These are phyloP conservation scores for Chaetomium cochliodes DNA, from an alignment of 495 filamentous ascomycete species.

Conservation along the genomic window DNA sequence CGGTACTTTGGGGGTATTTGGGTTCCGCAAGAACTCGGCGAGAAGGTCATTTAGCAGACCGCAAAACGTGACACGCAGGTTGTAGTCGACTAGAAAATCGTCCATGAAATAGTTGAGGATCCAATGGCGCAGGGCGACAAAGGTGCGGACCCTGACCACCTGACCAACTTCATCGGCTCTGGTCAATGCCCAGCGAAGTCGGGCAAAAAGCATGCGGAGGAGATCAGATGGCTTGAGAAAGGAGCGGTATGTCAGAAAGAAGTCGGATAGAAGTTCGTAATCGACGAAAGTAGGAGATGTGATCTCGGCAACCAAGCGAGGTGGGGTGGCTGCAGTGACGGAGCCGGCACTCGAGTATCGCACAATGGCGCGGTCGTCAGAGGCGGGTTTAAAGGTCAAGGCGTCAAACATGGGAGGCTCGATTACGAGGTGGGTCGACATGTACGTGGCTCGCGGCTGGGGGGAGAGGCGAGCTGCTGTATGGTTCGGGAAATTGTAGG, in stretches of 20 bases:
- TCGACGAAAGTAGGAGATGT: conserved; percentile 94
- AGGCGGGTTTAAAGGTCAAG: conserved; percentile 65
- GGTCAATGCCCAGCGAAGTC: conserved; percentile 83
- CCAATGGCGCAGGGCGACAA: conserved; percentile 96
- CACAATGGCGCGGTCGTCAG: conserved; percentile 79
- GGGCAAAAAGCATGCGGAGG: conserved; percentile 75
- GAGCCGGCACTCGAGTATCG: conserved; percentile 72
- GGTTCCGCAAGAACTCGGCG: conserved; percentile 47
- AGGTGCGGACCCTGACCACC: conserved; percentile 90
- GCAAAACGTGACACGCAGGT: conserved; percentile 78
- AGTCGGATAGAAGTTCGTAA: conserved; percentile 96
- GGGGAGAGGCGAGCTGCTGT: conserved; percentile 28
- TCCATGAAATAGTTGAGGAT: conserved; percentile 97
- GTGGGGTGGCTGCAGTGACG: conserved; percentile 86
- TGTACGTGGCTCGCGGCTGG: conserved; percentile 41
- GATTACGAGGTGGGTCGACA: conserved; percentile 49
- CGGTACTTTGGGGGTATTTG: conserved; percentile 63
- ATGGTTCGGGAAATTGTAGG: conserved; percentile 28
- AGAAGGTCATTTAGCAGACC: conserved; percentile 75
- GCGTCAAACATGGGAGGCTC: conserved; percentile 72
- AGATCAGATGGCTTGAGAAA: conserved; percentile 77
- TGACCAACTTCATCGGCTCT: conserved; percentile 79
- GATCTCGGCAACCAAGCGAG: conserved; percentile 93
- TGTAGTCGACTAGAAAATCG: conserved; percentile 84
- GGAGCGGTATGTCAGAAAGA: conserved; percentile 91